phyloP scores from a whole-genome alignment of 2,329 filamentous ascomycete genomes.

The Verruconis gallopava region DNA sequence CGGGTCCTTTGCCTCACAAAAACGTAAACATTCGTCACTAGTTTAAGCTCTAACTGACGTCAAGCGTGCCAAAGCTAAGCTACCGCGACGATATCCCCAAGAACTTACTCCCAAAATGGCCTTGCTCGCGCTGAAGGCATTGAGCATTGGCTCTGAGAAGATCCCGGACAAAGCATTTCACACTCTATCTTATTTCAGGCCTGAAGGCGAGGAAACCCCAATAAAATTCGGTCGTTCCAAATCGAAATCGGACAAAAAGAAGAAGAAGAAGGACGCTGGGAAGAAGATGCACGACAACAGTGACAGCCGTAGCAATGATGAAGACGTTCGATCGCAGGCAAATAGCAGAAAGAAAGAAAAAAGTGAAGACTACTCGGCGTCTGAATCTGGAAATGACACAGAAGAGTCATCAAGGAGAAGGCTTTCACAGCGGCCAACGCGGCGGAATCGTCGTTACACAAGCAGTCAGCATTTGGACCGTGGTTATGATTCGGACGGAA shows the following conservation, averaged over 20 bases:
- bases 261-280: constrained; percentile 1
- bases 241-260: constrained; percentile 4
- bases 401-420: constrained; percentile 1
- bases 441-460: constrained; percentile 2
- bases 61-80: background rate
- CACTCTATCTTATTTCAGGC: constrained; percentile 8
- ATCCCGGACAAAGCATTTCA: constrained; percentile 9
- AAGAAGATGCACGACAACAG: constrained; percentile 1
- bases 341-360: background rate
- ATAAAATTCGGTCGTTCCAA: background rate
- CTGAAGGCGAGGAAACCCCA: constrained; percentile 2
- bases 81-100: background rate
- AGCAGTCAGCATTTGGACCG: constrained; percentile 4
- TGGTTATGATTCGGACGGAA: constrained; percentile 6
- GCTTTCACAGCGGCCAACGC: background rate
- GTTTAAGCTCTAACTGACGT: no score
- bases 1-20: no score
- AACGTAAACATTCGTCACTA: no score
- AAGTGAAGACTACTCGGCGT: background rate
- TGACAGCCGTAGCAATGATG: background rate
- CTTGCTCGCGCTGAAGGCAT: constrained; percentile 6
- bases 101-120: constrained; percentile 3
- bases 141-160: constrained; percentile 8
- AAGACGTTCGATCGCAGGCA: constrained; percentile 1
- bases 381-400: constrained; percentile 2